phyloP scores from a whole-genome alignment of 2,329 filamentous ascomycete genomes.

The Lachnellula occidentalis region DNA sequence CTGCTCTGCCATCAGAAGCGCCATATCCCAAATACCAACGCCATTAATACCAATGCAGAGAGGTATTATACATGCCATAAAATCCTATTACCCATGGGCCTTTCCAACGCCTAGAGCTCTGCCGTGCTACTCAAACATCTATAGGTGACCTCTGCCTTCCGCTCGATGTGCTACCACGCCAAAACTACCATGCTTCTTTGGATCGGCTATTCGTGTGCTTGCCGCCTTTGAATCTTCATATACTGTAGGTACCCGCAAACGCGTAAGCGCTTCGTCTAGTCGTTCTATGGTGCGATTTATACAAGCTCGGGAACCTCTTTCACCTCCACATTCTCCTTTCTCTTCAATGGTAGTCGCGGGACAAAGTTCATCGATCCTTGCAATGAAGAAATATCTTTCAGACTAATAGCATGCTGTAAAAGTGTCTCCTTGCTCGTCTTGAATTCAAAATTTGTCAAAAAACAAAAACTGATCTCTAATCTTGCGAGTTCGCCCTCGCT shows the following conservation, averaged over 20 bases:
- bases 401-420: constrained; percentile 40
- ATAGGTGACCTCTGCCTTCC: background rate
- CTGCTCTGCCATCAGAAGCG: constrained; percentile 12
- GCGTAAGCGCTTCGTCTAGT: background rate
- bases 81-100: background rate
- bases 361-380: constrained; percentile 30
- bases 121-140: background rate
- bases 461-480: constrained; percentile 85
- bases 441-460: constrained; percentile 78
- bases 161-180: background rate
- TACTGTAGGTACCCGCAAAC: no score
- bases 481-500: constrained; percentile 74
- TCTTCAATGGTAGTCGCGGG: constrained; percentile 25
- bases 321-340: constrained; percentile 17
- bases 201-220: background rate
- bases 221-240: background rate
- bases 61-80: constrained; percentile 16
- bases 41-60: background rate
- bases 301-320: constrained; percentile 24
- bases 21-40: constrained; percentile 5
- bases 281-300: constrained; percentile 3
- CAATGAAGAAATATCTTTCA: constrained; percentile 33
- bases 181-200: background rate
- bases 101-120: constrained; percentile 4
- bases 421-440: constrained; percentile 55